Percentiles rank a stretch among this genome's conserved stretches.
Conservation (phyloP, 2,329 filamentous ascomycete genomes). For the Fusarium drepaniforme region DNA sequence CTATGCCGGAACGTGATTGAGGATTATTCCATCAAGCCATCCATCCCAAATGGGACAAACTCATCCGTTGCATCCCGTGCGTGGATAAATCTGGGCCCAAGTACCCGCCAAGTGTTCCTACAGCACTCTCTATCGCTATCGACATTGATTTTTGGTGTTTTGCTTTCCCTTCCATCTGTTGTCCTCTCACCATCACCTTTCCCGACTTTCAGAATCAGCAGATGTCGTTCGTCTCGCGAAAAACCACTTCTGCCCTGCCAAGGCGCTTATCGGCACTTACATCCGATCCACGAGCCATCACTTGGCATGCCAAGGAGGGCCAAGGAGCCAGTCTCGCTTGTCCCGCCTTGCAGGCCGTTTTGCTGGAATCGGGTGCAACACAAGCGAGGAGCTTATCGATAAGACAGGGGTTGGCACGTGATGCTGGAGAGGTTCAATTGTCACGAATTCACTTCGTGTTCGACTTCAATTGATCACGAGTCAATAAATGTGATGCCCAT, state of each 20-base stretch:
- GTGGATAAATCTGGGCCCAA: conserved; percentile 4
- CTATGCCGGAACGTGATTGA: conserved; percentile 5
- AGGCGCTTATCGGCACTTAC: conserved; percentile 42
- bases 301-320: conserved; percentile 38
- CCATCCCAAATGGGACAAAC: neutral
- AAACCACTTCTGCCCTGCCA: conserved; percentile 36
- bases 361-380: conserved; percentile 10
- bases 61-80: conserved; percentile 12
- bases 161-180: neutral
- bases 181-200: neutral
- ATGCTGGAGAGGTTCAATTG: neutral
- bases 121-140: neutral
- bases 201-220: neutral
- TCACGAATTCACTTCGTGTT: neutral
- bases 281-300: conserved; percentile 42
- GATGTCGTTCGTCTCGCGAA: conserved; percentile 20
- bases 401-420: neutral
- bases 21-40: conserved; percentile 9
- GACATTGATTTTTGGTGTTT: neutral
- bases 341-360: conserved; percentile 29
- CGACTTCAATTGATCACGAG: neutral
- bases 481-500: neutral
- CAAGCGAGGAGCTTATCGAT: conserved; percentile 4
- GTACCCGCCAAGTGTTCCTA: neutral
- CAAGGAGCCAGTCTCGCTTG: conserved; percentile 28